Base-by-base conservation (phyloP, 1,139 yeast species). In the Magnusiomyces sp. region DNA sequence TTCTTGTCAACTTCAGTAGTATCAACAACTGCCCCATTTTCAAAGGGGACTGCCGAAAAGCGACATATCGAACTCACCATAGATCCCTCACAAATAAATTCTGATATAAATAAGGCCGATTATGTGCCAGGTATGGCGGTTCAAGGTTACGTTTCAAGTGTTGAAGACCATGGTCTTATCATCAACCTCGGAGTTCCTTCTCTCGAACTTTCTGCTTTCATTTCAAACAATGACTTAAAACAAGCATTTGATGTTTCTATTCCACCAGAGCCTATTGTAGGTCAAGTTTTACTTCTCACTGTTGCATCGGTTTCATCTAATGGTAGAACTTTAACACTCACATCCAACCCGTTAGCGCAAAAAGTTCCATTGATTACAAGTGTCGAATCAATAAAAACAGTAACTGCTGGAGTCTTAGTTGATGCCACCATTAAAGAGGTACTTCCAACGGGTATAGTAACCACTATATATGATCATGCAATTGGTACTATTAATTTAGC, bases 111-210 rank as follows among this genome's bases (percentile, higher is more conserved):
- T 45, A 90, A 81, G 47, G 92, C 83, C 47, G 95, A 87, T 62
- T 67, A 86, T 53, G 66, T 71, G 2, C 64, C 74, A 16, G 89
- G 89, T 38, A 74, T 77, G 58, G 64, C 83, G 6, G 62, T 92
- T 2, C 98, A 92, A 68, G 89, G 82, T 31, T 74, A 88, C 1
- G 80, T 92, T 16, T 75, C 74, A 53, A 83, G 95, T 48, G 69
- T 87, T 23, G 97, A 92, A 72, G 98, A 92, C 62, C 96, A 87
- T 63, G 98, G 98, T 67, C 75, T 81, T 14, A 78, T 87, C 52
- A 69, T 90, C 48, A 84, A 82, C 59, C 67, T 85, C 31, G 97
- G 97, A 23, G 69, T 74, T 49, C 67, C 72, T 13, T 71, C 67
- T 9, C 48, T 49, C n/a, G 62, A 65, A 2, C 54, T 75, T 14